Evolutionary conservation across 2,329 filamentous ascomycete genomes (phyloP), one percentile per base, ranked within the genome.

Genomic region (Fusarium begoniae): DNA sequence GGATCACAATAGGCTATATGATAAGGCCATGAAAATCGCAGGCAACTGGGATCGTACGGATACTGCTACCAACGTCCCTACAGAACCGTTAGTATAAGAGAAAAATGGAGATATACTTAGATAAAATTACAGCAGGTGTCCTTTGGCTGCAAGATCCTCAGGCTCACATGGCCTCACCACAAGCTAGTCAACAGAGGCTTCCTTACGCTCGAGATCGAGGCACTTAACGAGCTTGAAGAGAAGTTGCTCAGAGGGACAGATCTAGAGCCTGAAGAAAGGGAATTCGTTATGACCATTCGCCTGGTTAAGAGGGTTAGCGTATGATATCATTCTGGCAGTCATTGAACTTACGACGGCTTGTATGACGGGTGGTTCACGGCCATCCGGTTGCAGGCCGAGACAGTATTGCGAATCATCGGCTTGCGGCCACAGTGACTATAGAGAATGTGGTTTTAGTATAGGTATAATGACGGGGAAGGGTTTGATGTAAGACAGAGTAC

Each of bases 51-150:
- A 8, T 7, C 26, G 26, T 28, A 6, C 26, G 26, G 2, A 28
- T 8, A 6, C 24, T 17, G 6, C 4, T 9, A 24, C 0, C 10
- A 15, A 15, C 41, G 1, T 44, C 15, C 17, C 15, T 44, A 7
- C 6, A 43, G 14, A n/a, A 43, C 1, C 8, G 22, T 43, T 11
- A 43, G 41, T 43, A n/a, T n/a, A 10, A 43, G 14, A n/a, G 1
- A n/a, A 15, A 43, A 15, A 10, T 8, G 0, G 40, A 43, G 6
- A n/a, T 2, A n/a, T 43, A 10, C 22, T 18, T 17, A 24, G 41
- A 44, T 24, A 8, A 24, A 24, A 15, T 12, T 44, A 44, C 41
- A 8, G 15, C n/a, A 0, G 41, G n/a, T 15, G 0, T 3, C 9
- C 17, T 45, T 45, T 5, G 43, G 43, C 8, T 18, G 43, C 1